Conservation (phyloP, 305 asterid species). For the Fraxinus dipetala region DNA sequence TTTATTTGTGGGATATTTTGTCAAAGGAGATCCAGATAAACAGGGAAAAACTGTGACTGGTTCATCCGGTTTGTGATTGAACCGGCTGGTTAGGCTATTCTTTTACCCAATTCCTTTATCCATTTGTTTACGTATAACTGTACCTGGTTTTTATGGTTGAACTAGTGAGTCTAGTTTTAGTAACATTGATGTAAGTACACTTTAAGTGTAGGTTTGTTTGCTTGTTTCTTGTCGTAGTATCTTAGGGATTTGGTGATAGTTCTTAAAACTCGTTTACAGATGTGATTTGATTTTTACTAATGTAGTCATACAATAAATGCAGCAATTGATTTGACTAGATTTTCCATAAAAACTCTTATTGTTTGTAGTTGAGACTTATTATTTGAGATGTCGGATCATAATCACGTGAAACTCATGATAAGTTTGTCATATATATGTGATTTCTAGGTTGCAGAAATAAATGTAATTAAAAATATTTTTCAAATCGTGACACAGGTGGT, state of each 20-base stretch:
- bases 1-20: neutral
- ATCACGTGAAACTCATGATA: neutral
- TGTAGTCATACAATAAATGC: neutral
- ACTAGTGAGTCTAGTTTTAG: neutral
- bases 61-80: neutral
- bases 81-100: neutral
- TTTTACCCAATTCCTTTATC: neutral
- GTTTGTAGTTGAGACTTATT: neutral
- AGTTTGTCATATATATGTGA: conserved; percentile 1
- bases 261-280: neutral
- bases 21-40: neutral
- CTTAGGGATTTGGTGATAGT: neutral
- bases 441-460: conserved; percentile 21
- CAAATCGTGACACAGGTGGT: conserved; percentile 51
- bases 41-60: neutral
- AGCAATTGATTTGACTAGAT: neutral
- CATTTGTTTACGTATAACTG: neutral
- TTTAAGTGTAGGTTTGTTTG: neutral
- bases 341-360: neutral
- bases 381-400: neutral
- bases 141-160: neutral
- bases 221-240: neutral
- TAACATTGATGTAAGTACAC: neutral
- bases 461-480: neutral
- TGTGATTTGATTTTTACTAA: neutral